phyloP scores from a whole-genome alignment of 2,329 filamentous ascomycete species.

The Pleurostoma richardsiae region DNA sequence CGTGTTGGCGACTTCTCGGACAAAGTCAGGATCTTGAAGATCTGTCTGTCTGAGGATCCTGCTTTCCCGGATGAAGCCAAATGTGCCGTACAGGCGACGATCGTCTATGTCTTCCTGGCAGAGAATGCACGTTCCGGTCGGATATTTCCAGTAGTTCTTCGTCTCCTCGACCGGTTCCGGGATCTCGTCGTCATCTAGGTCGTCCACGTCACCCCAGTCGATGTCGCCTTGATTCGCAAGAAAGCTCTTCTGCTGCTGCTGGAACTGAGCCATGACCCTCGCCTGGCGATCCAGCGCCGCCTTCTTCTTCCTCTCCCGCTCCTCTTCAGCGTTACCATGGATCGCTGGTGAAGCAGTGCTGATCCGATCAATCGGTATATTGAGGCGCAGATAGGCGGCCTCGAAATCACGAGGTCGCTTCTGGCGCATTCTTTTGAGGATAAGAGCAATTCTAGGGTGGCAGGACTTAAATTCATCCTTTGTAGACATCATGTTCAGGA shows the following conservation, averaged over 20 bases:
- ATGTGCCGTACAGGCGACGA: constrained; percentile 83
- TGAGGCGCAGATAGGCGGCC: constrained; percentile 56
- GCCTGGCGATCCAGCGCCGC: constrained; percentile 86
- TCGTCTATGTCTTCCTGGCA: constrained; percentile 97
- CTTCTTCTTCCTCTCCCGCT: constrained; percentile 81
- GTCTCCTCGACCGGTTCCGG: constrained; percentile 55
- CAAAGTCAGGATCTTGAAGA: constrained; percentile 73
- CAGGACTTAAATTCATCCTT: constrained; percentile 77
- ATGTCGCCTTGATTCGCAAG: constrained; percentile 81
- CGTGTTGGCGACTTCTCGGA: constrained; percentile 74
- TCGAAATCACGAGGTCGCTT: constrained; percentile 72
- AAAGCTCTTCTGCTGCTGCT: constrained; percentile 95
- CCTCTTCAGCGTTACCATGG: constrained; percentile 59
- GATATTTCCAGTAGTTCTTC: constrained; percentile 82
- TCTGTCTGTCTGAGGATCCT: constrained; percentile 83
- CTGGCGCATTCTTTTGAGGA: constrained; percentile 80
- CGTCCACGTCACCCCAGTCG: constrained; percentile 84
- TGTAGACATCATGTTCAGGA: constrained; percentile 56
- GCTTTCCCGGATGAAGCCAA: constrained; percentile 83
- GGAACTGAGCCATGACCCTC: constrained; percentile 95
- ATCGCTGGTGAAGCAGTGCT: constrained; percentile 77
- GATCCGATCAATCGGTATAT: constrained; percentile 70
- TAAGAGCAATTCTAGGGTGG: constrained; percentile 76
- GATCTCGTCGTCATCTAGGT: constrained; percentile 65
- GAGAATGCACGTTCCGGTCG: constrained; percentile 86